Percentiles rank a stretch among this genome's conserved stretches.
Conservation (phyloP, 176 grass and related monocot species). For the Aegilops speltoides region DNA sequence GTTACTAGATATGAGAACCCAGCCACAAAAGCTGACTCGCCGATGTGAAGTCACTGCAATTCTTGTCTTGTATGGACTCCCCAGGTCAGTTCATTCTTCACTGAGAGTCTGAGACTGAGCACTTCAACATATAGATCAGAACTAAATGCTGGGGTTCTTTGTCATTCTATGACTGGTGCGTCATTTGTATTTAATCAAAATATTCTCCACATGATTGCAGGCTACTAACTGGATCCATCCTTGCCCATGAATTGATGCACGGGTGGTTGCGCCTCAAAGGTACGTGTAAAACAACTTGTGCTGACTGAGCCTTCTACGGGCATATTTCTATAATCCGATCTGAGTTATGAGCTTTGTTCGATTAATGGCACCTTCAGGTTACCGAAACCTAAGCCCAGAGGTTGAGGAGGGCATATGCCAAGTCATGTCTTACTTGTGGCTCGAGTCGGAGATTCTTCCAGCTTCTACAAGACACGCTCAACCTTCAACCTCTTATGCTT, state of each 20-base stretch:
- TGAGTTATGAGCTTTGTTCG: not conserved
- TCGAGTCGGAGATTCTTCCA: constrained; percentile 93
- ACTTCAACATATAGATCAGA: not conserved
- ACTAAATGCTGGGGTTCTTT: not conserved
- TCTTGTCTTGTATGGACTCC: constrained; percentile 89
- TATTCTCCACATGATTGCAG: constrained; percentile 44
- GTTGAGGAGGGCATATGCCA: constrained; percentile 97
- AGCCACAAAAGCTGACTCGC: constrained; percentile 71
- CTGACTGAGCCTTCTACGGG: not conserved
- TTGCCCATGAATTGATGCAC: constrained; percentile 96
- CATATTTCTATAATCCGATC: not conserved
- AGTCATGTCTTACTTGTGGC: constrained; percentile 88
- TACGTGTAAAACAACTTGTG: constrained; percentile 14
- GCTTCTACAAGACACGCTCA: constrained; percentile 32
- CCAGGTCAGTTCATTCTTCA: constrained; percentile 58
- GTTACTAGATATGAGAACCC: constrained; percentile 75
- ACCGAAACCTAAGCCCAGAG: constrained; percentile 62
- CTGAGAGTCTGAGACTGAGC: not conserved
- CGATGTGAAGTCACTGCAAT: constrained; percentile 89
- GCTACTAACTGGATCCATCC: constrained; percentile 91
- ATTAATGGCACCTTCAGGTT: constrained; percentile 49
- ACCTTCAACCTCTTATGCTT: constrained; percentile 57
- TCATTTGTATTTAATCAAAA: constrained; percentile 7
- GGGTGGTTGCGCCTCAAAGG: constrained; percentile 95
- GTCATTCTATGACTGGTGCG: not conserved